Evolutionary conservation across 2,329 filamentous ascomycete genomes (phyloP).

Genomic region (Penicillium sp.): DNA sequence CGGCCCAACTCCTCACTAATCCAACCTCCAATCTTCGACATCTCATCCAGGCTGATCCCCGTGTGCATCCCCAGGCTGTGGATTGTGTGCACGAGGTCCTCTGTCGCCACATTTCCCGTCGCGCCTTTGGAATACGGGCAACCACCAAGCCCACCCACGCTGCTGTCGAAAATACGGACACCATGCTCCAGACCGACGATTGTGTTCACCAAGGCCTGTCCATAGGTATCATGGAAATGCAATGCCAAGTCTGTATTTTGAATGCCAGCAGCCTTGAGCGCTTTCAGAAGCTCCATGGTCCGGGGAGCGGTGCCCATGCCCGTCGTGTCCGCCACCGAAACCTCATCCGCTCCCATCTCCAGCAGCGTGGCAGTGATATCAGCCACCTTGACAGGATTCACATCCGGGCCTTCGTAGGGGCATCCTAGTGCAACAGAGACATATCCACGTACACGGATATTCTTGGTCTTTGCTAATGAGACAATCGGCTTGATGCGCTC

Average conservation of each 20-base stretch:
- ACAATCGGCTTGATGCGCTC: conserved; percentile 59
- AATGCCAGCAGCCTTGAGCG: conserved; percentile 59
- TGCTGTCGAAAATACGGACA: conserved; percentile 62
- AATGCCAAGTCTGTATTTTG: conserved; percentile 59
- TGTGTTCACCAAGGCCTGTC: conserved; percentile 62
- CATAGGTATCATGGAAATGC: conserved; percentile 67
- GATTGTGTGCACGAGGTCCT: conserved; percentile 61
- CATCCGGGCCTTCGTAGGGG: conserved; percentile 64
- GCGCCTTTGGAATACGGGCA: conserved; percentile 65
- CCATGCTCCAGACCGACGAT: conserved; percentile 63
- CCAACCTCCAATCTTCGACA: conserved; percentile 57
- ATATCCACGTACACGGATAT: conserved; percentile 61
- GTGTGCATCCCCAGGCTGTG: conserved; percentile 61
- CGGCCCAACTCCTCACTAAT: conserved; percentile 55
- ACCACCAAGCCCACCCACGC: conserved; percentile 62
- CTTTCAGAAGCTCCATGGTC: conserved; percentile 57
- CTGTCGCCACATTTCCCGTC: conserved; percentile 64
- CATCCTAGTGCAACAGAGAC: conserved; percentile 64
- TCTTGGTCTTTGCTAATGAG: conserved; percentile 52
- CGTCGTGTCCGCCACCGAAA: conserved; percentile 65
- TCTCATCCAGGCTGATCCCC: conserved; percentile 55
- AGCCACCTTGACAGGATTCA: conserved; percentile 59
- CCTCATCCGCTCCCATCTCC: conserved; percentile 65
- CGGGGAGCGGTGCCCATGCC: conserved; percentile 65
- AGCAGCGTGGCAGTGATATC: conserved; percentile 59